phyloP scores from a whole-genome alignment of 1,139 yeast genomes.

The Saccharomycopsis crataegensis region DNA sequence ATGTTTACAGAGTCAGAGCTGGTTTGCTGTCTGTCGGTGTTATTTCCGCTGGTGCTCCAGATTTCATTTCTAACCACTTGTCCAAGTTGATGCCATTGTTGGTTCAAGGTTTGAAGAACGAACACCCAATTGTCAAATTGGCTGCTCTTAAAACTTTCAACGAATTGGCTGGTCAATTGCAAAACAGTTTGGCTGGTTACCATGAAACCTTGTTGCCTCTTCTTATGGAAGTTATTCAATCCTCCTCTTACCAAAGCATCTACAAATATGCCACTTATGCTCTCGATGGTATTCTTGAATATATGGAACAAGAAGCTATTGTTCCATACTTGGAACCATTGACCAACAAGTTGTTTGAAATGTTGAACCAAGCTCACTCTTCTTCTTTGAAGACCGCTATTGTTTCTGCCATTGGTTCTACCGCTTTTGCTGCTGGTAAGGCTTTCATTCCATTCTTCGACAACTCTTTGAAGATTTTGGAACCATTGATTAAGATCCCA shows the following conservation, averaged over 20 bases:
- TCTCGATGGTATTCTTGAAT: slow-evolving; percentile 85
- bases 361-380: slow-evolving; percentile 58
- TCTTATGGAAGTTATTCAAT: slow-evolving; percentile 79
- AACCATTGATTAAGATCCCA: slow-evolving; percentile 68
- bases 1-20: slow-evolving; percentile 80
- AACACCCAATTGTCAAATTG: slow-evolving; percentile 69
- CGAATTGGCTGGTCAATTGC: slow-evolving; percentile 75
- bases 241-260: slow-evolving; percentile 74
- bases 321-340: slow-evolving; percentile 76
- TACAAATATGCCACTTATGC: slow-evolving; percentile 91
- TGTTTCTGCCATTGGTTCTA: slow-evolving; percentile 94
- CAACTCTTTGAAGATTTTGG: slow-evolving; percentile 70
- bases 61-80: slow-evolving; percentile 71
- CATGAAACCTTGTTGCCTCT: slow-evolving; percentile 81
- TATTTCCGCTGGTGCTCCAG: slow-evolving; percentile 91
- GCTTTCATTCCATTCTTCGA: slow-evolving; percentile 80
- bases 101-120: slow-evolving; percentile 69
- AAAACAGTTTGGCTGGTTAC: slow-evolving; percentile 74
- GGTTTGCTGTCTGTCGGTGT: slow-evolving; percentile 77
- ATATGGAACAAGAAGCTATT: slow-evolving; percentile 82
- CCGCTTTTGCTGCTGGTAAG: slow-evolving; percentile 92
- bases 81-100: slow-evolving; percentile 66
- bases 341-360: slow-evolving; percentile 80
- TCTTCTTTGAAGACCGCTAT: slow-evolving; percentile 77
- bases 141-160: slow-evolving; percentile 82